Evolutionary conservation across 306 rosid genomes (phyloP), one percentile per base, ranked within the genome.

Genomic region (Rosa rugosa): DNA sequence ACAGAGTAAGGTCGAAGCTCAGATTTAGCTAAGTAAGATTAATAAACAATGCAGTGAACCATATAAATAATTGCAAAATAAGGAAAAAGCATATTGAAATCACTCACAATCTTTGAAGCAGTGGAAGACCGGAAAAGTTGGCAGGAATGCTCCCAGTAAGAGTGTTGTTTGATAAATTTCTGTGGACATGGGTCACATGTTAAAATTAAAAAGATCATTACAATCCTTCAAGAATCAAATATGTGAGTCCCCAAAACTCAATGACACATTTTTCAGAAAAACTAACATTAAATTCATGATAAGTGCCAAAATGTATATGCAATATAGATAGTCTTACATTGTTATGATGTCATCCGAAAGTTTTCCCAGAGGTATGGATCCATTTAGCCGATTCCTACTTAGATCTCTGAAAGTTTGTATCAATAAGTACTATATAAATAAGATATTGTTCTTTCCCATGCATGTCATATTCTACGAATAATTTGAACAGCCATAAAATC

Each of bases 41-140:
- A 11, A 50, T 10, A 51, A 31, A 73, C 57, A 44, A 27, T 34
- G 22, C 17, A 66, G 7, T 34, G 44, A 77, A 44, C 69, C 50
- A 72, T 75, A 62, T 36, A 63, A 42, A 49, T 50, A 11, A 62
- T 45, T 22, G 80, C 49, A 69, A 40, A 7, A 71, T 10, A 71
- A 46, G 14, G 65, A 76, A 65, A 72, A 49, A 74, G 51, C 36
- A 79, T 63, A 56, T 57, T 36, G 17, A 69, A 53, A 79, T 50
- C 44, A 66, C 98, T 91, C 82, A 96, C 98, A 96, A 79, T 77
- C 20, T 84, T 80, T 96, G 99, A 87, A 93, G 96, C 46, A 1
- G 40, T 20, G 91, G 83, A 73, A 96, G 91, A 75, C 10, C 60
- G 20, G 94, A 87, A 84, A 90, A 85, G 83, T 67, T 77, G 68